Conservation (phyloP, 2,329 filamentous ascomycete species). For the Colletotrichum orchidophilum region DNA sequence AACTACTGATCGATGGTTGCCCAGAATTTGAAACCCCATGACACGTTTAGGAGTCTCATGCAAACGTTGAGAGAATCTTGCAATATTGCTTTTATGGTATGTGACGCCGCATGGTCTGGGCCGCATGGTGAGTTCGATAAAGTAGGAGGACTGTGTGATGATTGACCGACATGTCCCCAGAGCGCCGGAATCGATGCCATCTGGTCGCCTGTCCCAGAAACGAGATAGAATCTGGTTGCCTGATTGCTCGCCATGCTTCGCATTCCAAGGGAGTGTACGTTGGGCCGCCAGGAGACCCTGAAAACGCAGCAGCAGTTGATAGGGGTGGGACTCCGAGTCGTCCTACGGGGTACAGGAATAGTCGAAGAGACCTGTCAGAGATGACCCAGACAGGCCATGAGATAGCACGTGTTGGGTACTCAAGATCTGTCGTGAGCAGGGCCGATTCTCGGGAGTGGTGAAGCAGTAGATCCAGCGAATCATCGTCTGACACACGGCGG, state of each 20-base stretch:
- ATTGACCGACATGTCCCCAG: background rate
- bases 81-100: background rate
- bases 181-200: slow-evolving; percentile 2
- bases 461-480: slow-evolving; percentile 29
- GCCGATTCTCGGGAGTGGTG: slow-evolving; percentile 20
- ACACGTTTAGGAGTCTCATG: slow-evolving; percentile 1
- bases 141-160: background rate
- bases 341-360: slow-evolving; percentile 2
- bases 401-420: slow-evolving; percentile 23
- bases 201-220: slow-evolving; percentile 20
- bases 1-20: background rate
- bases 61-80: background rate
- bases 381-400: background rate
- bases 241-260: slow-evolving; percentile 2
- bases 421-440: slow-evolving; percentile 12
- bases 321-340: background rate
- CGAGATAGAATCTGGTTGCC: slow-evolving; percentile 25
- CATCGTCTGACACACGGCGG: slow-evolving; percentile 31
- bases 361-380: background rate
- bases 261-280: background rate
- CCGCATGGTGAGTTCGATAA: slow-evolving; percentile 6
- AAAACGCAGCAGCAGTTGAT: slow-evolving; percentile 6
- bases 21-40: background rate
- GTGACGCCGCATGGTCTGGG: slow-evolving; percentile 20
- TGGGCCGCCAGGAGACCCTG: slow-evolving; percentile 26